Conservation (phyloP, 495 filamentous ascomycete genomes). For the Podospora bellae-mahoneyi region DNA sequence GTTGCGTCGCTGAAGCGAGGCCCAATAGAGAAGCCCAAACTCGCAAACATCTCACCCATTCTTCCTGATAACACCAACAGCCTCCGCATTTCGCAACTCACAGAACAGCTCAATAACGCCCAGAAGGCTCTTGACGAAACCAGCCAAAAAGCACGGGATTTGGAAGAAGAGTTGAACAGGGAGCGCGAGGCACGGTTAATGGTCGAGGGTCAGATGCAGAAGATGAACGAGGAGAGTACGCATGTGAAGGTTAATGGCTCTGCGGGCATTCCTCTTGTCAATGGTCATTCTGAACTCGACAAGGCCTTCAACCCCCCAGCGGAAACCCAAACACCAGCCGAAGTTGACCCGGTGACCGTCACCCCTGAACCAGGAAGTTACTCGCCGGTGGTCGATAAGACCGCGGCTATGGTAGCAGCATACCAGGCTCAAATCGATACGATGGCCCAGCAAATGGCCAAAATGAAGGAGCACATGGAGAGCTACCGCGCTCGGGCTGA, state of each 20-base stretch:
- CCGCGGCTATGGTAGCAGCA: conserved; percentile 42
- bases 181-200: conserved; percentile 77
- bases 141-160: conserved; percentile 68
- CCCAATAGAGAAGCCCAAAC: conserved; percentile 70
- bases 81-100: conserved; percentile 68
- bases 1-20: conserved; percentile 62
- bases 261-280: conserved; percentile 26
- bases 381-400: conserved; percentile 42
- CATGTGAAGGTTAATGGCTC: conserved; percentile 38
- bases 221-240: conserved; percentile 57
- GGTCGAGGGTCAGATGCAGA: conserved; percentile 75
- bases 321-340: conserved; percentile 29
- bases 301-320: conserved; percentile 40
- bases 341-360: conserved; percentile 22
- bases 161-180: conserved; percentile 73
- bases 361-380: conserved; percentile 26
- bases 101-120: conserved; percentile 74
- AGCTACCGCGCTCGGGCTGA: conserved; percentile 72
- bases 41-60: conserved; percentile 57
- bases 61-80: conserved; percentile 55
- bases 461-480: conserved; percentile 76
- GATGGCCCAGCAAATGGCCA: conserved; percentile 79
- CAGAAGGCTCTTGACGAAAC: conserved; percentile 81
- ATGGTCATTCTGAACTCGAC: conserved; percentile 35
- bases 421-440: conserved; percentile 73